phyloP scores from a whole-genome alignment of 805 yeast genomes.

The Cephaloascus fragrans region DNA sequence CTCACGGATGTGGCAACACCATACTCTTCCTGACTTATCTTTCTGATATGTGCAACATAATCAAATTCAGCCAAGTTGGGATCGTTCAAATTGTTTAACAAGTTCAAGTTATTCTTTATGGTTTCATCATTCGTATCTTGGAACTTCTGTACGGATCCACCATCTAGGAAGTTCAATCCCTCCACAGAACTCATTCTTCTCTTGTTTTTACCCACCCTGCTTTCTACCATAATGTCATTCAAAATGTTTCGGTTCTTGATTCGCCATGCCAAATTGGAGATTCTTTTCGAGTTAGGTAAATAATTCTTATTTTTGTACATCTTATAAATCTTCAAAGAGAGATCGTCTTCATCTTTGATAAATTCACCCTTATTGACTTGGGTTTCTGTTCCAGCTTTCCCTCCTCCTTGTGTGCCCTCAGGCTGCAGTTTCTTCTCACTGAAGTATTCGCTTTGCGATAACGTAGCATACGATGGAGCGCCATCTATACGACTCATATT shows the following conservation, averaged over 20 bases:
- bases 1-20: no score
- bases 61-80: conserved; percentile 30
- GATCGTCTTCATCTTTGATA: conserved; percentile 22
- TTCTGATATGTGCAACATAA: conserved; percentile 33
- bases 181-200: neutral
- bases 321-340: conserved; percentile 24
- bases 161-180: neutral
- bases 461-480: no score
- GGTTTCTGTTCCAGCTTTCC: neutral
- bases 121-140: no score
- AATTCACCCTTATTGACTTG: conserved; percentile 9
- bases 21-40: conserved; percentile 28
- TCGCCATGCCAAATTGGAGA: conserved; percentile 34
- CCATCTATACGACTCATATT: no score
- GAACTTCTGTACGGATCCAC: no score
- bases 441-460: no score
- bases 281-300: conserved; percentile 30
- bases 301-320: conserved; percentile 31
- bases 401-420: no score
- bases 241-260: conserved; percentile 26
- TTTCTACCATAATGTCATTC: conserved; percentile 1
- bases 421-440: no score
- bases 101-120: neutral
- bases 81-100: conserved; percentile 8
- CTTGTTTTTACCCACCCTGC: neutral